Conservation (phyloP, 78 protist species). For the Dictyostelium intermedium region DNA sequence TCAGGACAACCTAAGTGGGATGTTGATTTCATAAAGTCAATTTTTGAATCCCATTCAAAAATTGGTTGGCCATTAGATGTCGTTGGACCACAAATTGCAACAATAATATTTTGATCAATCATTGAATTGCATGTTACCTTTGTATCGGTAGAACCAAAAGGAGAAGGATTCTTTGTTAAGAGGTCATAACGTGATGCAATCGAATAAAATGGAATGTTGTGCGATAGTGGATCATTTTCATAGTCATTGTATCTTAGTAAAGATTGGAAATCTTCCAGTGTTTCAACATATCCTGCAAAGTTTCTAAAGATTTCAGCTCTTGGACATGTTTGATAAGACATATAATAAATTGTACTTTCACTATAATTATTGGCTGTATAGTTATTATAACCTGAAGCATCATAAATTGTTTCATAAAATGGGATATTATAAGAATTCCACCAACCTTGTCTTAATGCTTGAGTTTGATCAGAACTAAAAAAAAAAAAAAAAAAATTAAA, state of each 20-base stretch:
- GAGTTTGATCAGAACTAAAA: constrained; percentile 40
- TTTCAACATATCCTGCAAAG: constrained; percentile 24
- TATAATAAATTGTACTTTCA: not conserved
- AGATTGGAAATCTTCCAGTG: constrained; percentile 46
- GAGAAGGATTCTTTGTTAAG: not conserved
- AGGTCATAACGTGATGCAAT: constrained; percentile 82
- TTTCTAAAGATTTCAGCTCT: constrained; percentile 80
- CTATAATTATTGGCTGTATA: not conserved
- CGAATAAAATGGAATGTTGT: constrained; percentile 61
- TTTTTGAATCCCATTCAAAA: constrained; percentile 18
- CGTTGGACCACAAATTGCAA: constrained; percentile 61
- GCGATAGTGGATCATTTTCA: constrained; percentile 81
- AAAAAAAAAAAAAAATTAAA: not conserved
- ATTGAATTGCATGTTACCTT: constrained; percentile 7
- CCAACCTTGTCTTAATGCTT: constrained; percentile 65
- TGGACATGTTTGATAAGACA: constrained; percentile 70
- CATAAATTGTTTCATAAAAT: constrained; percentile 78
- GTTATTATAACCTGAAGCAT: constrained; percentile 78
- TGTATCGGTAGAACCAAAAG: constrained; percentile 52
- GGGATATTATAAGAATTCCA: constrained; percentile 92
- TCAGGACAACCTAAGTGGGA: constrained; percentile 43
- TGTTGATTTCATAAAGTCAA: not conserved
- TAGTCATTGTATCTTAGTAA: constrained; percentile 86
- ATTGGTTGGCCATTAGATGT: constrained; percentile 13
- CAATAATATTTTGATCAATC: not conserved